Evolutionary conservation across 2,329 filamentous ascomycete species (phyloP).

Genomic region (Aspergillus novofumigatus): DNA sequence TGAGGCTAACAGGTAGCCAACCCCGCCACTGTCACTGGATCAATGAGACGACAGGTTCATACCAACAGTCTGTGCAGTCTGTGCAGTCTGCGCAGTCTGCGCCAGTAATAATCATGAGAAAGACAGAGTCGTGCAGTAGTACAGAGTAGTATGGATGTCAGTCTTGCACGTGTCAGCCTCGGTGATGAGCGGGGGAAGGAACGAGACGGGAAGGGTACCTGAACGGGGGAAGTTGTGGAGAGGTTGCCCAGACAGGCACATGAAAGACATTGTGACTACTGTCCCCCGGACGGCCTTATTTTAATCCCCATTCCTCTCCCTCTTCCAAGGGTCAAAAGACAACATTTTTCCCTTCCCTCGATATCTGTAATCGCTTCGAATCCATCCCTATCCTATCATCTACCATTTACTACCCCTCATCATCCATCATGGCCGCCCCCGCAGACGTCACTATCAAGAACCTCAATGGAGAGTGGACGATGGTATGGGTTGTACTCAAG

Average conservation of each 20-base stretch:
- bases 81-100: neutral
- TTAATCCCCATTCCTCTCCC: neutral
- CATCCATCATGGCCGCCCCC: constrained; percentile 65
- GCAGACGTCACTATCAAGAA: constrained; percentile 61
- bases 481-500: constrained; percentile 51
- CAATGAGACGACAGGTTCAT: neutral
- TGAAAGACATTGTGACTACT: neutral
- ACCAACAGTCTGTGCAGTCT: neutral
- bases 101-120: neutral
- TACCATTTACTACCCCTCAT: constrained; percentile 5
- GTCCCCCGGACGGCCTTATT: neutral
- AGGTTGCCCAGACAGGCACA: neutral
- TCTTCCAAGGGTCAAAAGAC: neutral
- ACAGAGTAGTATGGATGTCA: neutral
- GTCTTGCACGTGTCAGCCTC: constrained; percentile 2
- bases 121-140: neutral
- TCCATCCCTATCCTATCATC: neutral
- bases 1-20: neutral
- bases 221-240: neutral
- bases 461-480: constrained; percentile 64
- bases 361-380: neutral
- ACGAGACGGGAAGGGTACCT: neutral
- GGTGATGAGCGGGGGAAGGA: neutral
- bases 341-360: neutral
- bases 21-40: neutral